phyloP scores from a whole-genome alignment of 768 basidiomycete species.

The Naganishia vaughanmartiniae region DNA sequence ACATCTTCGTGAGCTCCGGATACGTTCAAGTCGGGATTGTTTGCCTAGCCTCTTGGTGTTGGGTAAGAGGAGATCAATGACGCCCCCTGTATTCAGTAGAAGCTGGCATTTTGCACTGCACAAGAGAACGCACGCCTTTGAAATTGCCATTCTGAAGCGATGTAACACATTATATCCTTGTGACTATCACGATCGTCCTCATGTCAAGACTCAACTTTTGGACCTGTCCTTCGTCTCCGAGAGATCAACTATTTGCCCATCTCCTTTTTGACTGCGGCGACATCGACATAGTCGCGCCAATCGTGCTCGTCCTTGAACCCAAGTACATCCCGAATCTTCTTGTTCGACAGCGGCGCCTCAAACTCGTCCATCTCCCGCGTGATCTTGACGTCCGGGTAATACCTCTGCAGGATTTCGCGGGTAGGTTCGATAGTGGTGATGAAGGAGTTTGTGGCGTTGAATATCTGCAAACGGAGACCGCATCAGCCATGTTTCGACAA shows the following conservation, averaged over 20 bases:
- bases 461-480: slow-evolving; percentile 31
- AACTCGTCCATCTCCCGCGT: slow-evolving; percentile 43
- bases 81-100: no score
- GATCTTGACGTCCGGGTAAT: slow-evolving; percentile 38
- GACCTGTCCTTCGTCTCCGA: neutral
- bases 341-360: slow-evolving; percentile 48
- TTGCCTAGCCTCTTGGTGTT: no score
- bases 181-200: no score
- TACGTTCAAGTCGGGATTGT: no score
- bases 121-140: no score
- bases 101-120: no score
- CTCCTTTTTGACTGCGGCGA: slow-evolving; percentile 27
- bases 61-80: no score
- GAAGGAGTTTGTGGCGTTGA: slow-evolving; percentile 49
- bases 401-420: slow-evolving; percentile 37
- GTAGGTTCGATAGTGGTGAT: slow-evolving; percentile 41
- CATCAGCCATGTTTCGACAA: neutral
- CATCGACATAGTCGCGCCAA: slow-evolving; percentile 36
- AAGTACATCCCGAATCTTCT: slow-evolving; percentile 43
- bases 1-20: no score
- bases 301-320: slow-evolving; percentile 49
- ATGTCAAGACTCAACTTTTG: neutral
- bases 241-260: slow-evolving; percentile 1
- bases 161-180: no score
- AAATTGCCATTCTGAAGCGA: no score